Evolutionary conservation across 768 basidiomycete genomes (phyloP), one percentile per base, ranked within the genome.

Genomic region (Rhodotorula paludigena): DNA sequence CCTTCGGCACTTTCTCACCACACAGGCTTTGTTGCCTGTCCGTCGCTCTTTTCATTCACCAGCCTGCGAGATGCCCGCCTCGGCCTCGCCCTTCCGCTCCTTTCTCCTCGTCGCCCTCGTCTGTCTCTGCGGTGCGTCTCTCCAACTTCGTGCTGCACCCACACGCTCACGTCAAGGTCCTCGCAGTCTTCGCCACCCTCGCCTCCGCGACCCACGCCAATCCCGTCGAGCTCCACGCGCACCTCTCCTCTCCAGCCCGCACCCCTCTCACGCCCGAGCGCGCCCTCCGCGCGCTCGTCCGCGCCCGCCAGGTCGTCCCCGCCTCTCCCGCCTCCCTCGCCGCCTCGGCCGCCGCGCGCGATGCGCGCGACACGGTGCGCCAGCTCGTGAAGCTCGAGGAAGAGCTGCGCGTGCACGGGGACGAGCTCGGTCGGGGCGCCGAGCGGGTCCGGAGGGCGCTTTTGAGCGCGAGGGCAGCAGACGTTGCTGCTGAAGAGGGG

Each of bases 291-390:
- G 16, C 16, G 32, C 35, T 8, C 53, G 21, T 68, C 51, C 30
- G 58, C 5, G 33, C 35, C 7, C 66, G 66, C 1, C 66, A 68
- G 47, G 66, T 57, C 0, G 14, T 51, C 9, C 30, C 57, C 3
- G 36, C 49, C 5, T 28, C 57, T 2, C 36, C 61, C 0, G 2
- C 44, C 21, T 3, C 33, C 10, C 39, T 41, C 15, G 4, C 4
- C 2, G 63, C 61, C 0, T 35, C 44, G 20, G 32, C 25, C 2
- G 14, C 3, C 8, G 52, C 35, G 5, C 23, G 32, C 11, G 33
- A 30, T 6, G 11, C 8, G 3, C 2, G 33, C 14, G 39, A 23
- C 3, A 14, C 12, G 6, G 30, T 52, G n/a, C 9, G 30, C 9
- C 38, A 39, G n/a, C 42, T 63, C 32, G 42, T 48, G 20, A 0